A percentile compares a stretch with the other conserved stretches of the same genome.
Evolutionary conservation across 1,139 yeast species (phyloP).

Genomic region (Lodderomyces pseudojiufengensis): DNA sequence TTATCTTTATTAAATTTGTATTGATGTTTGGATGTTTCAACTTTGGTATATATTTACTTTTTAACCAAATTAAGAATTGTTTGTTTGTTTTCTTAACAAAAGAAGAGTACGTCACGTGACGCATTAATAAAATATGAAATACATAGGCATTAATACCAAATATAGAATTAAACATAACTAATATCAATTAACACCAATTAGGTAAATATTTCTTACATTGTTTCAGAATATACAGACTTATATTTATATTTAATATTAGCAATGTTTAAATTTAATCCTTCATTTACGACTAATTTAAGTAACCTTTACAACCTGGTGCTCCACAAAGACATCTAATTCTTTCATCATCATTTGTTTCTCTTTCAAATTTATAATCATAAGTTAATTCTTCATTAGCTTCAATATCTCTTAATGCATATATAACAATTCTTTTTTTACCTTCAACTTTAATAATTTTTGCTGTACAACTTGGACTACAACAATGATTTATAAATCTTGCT

Average conservation of each 20-base stretch:
- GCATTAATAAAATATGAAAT: too few relatives aligned
- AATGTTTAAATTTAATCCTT: too few relatives aligned
- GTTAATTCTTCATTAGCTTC: constrained; percentile 90
- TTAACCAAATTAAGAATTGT: constrained; percentile 4
- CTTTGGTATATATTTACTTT: constrained; percentile 3
- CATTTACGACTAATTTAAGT: constrained; percentile 50
- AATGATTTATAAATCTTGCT: constrained; percentile 93
- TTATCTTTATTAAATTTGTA: background rate
- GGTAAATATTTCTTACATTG: too few relatives aligned
- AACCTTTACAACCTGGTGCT: constrained; percentile 91
- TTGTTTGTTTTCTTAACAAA: constrained; percentile 2
- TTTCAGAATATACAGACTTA: background rate
- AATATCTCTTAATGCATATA: constrained; percentile 86
- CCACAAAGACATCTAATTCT: constrained; percentile 93
- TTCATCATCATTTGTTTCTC: constrained; percentile 87
- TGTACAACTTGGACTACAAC: constrained; percentile 96
- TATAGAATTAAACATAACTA: too few relatives aligned
- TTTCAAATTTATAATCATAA: constrained; percentile 90
- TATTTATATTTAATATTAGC: background rate
- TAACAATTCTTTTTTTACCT: constrained; percentile 90
- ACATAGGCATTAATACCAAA: too few relatives aligned
- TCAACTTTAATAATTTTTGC: constrained; percentile 95
- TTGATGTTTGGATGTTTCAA: constrained; percentile 2
- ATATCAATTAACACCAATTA: too few relatives aligned
- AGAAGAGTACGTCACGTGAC: constrained; percentile 4